These are phyloP conservation scores for Ceratocystis ficicola DNA, from an alignment of 2,329 filamentous ascomycete genomes.

Conservation along the genomic window DNA sequence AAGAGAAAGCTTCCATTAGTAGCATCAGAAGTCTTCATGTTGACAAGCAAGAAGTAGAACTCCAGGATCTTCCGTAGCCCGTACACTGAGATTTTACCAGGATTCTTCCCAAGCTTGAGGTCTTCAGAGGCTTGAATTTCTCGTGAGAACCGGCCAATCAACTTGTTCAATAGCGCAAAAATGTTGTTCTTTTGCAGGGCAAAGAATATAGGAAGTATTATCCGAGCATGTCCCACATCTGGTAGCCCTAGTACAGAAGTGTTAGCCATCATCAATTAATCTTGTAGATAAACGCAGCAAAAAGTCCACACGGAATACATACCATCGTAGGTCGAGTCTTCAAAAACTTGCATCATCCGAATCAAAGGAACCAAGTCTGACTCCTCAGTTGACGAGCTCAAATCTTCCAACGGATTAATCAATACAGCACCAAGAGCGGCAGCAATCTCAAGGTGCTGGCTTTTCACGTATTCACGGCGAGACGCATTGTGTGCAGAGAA, in stretches of 20 bases:
- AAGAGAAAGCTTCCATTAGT: constrained; percentile 16
- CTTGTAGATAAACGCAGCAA: constrained; percentile 28
- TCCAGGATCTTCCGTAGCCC: constrained; percentile 73
- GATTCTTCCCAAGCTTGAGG: constrained; percentile 35
- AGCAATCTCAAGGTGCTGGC: constrained; percentile 44
- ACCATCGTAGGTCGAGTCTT: constrained; percentile 67
- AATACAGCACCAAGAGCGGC: constrained; percentile 59
- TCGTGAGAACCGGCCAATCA: constrained; percentile 56
- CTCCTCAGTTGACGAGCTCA: constrained; percentile 26
- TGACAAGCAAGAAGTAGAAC: constrained; percentile 44
- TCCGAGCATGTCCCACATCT: constrained; percentile 36
- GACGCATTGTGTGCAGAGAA: constrained; percentile 51
- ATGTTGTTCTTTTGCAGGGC: constrained; percentile 77
- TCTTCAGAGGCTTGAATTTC: constrained; percentile 31
- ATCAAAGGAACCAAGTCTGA: constrained; percentile 72
- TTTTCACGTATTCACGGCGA: constrained; percentile 48
- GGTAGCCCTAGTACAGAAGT: constrained; percentile 9
- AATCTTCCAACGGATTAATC: constrained; percentile 37
- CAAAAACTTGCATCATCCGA: constrained; percentile 63
- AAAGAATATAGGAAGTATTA: constrained; percentile 65
- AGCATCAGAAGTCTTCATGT: constrained; percentile 15
- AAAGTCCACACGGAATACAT: constrained; percentile 30
- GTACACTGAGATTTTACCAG: constrained; percentile 40
- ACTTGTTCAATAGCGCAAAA: constrained; percentile 57
- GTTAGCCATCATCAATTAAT: constrained; percentile 2